A percentile compares a stretch with the other conserved stretches of the same genome.
phyloP scores from a whole-genome alignment of 169 alveolate genomes.

The Eimeria acervulina region DNA sequence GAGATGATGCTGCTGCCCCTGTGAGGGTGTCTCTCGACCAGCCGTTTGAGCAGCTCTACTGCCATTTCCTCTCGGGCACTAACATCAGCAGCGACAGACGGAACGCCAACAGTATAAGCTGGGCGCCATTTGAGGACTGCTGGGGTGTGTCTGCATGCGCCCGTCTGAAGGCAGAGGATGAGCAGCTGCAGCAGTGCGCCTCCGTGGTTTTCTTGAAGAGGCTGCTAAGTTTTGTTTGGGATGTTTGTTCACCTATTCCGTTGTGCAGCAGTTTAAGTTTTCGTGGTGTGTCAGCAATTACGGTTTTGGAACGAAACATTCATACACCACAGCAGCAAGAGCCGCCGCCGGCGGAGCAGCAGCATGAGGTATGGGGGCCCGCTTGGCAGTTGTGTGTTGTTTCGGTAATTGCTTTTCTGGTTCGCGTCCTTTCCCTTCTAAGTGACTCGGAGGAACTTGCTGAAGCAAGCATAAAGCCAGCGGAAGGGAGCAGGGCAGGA shows the following conservation, averaged over 20 bases:
- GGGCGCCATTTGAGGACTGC: slow-evolving; percentile 67
- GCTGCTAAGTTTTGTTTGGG: slow-evolving; percentile 22
- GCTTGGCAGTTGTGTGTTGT: slow-evolving; percentile 70
- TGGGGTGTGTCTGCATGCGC: slow-evolving; percentile 69
- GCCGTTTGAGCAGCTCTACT: slow-evolving; percentile 38
- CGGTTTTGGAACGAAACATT: slow-evolving; percentile 46
- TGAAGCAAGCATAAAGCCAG: not conserved
- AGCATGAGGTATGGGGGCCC: slow-evolving; percentile 63
- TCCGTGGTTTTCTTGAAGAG: slow-evolving; percentile 44
- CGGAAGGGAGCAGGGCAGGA: not conserved
- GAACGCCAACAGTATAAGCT: not conserved
- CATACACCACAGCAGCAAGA: not conserved
- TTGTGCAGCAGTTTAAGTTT: not conserved
- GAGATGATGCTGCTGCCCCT: not conserved
- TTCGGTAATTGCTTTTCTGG: slow-evolving; percentile 41
- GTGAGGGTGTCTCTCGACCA: not conserved
- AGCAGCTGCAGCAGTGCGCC: slow-evolving; percentile 36
- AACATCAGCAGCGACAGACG: not conserved
- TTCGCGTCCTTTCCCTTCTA: slow-evolving; percentile 21
- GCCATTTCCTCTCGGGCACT: not conserved
- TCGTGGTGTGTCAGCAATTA: slow-evolving; percentile 58
- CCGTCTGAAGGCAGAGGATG: slow-evolving; percentile 42
- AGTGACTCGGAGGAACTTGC: slow-evolving; percentile 17
- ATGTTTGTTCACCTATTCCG: slow-evolving; percentile 3
- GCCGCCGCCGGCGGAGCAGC: not conserved